Conservation (phyloP, 2,329 filamentous ascomycete genomes). For the Pyrenophora teres region DNA sequence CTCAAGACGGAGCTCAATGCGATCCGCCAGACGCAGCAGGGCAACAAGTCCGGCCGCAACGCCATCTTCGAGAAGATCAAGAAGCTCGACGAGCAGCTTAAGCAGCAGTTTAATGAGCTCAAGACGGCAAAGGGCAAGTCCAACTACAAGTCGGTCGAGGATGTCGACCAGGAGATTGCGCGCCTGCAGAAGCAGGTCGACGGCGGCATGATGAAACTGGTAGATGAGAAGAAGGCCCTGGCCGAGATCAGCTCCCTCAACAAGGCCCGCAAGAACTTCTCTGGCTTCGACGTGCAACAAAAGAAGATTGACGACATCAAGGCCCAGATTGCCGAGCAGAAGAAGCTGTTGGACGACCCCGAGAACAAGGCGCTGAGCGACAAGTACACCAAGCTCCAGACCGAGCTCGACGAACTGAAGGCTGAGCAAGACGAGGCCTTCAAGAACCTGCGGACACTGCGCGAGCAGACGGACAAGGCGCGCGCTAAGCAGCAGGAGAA, state of each 20-base stretch:
- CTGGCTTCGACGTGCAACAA: constrained; percentile 79
- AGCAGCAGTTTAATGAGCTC: constrained; percentile 81
- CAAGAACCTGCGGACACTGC: constrained; percentile 82
- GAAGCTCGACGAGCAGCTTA: constrained; percentile 85
- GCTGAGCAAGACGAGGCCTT: constrained; percentile 88
- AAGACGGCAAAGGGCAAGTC: constrained; percentile 82
- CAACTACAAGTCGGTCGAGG: constrained; percentile 83
- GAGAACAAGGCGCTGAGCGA: constrained; percentile 88
- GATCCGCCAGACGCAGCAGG: constrained; percentile 85
- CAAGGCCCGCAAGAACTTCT: constrained; percentile 91
- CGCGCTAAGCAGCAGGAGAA: constrained; percentile 87
- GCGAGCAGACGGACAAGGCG: constrained; percentile 83
- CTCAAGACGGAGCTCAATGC: constrained; percentile 79
- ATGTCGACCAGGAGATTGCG: constrained; percentile 82
- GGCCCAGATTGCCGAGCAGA: constrained; percentile 84
- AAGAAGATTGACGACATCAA: constrained; percentile 88
- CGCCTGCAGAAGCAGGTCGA: constrained; percentile 84
- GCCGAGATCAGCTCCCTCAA: constrained; percentile 79
- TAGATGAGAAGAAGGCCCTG: constrained; percentile 95
- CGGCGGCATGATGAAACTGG: constrained; percentile 87
- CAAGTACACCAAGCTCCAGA: constrained; percentile 81
- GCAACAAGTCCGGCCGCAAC: constrained; percentile 80
- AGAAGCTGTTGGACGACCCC: constrained; percentile 87
- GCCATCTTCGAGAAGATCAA: constrained; percentile 88
- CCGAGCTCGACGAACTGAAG: constrained; percentile 88